phyloP scores from a whole-genome alignment of 306 rosid genomes.

The Ochetophila trinervis region DNA sequence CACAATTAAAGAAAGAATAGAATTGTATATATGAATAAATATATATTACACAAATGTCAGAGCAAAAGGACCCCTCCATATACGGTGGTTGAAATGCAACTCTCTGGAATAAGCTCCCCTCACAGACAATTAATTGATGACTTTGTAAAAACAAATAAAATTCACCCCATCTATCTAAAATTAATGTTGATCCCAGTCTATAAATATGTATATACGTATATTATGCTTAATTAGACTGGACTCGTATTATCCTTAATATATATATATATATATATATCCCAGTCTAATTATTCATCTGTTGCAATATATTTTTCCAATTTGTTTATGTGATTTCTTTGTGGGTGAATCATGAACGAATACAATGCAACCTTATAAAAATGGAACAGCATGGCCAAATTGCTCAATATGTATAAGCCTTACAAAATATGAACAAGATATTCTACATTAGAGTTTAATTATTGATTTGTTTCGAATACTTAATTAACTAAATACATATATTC shows the following conservation, averaged over 20 bases:
- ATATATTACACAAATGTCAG: not conserved
- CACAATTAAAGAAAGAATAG: not conserved
- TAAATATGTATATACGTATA: not conserved
- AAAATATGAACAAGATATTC: not conserved
- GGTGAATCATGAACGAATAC: not conserved
- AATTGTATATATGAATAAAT: too few species aligned
- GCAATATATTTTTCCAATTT: not conserved
- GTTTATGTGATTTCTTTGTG: not conserved
- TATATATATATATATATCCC: too few species aligned
- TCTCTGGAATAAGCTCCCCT: conserved; percentile 14
- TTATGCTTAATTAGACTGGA: not conserved
- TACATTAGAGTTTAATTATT: not conserved
- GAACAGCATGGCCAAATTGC: not conserved
- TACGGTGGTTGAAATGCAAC: conserved; percentile 27
- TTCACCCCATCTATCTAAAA: not conserved
- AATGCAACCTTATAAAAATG: not conserved
- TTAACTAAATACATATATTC: too few species aligned
- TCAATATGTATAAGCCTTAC: not conserved
- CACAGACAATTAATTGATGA: conserved; percentile 4
- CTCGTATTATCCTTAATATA: conserved; percentile 10
- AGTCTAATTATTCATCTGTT: not conserved
- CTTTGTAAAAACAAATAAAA: conserved; percentile 4
- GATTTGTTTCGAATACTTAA: not conserved
- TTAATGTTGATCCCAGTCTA: not conserved
- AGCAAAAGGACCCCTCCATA: conserved; percentile 3